Percentiles rank a stretch among this genome's conserved stretches.
Conservation (phyloP, 2,329 filamentous ascomycete species). For the Chrysosphaeria jannelii region DNA sequence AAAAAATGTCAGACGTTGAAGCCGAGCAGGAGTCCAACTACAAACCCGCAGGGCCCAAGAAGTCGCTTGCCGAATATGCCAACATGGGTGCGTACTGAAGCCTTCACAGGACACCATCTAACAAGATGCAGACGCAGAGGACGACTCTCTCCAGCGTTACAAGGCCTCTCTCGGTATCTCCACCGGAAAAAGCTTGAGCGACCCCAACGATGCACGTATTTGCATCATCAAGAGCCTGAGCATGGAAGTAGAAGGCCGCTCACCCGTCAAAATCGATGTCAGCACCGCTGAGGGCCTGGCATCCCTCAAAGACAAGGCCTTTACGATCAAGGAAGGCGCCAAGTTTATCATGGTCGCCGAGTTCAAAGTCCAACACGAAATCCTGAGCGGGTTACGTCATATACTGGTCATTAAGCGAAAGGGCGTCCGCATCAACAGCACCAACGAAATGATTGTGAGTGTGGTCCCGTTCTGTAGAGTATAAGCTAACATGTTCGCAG, state of each 20-base stretch:
- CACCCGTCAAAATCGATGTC: conserved; percentile 72
- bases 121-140: conserved; percentile 26
- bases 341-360: conserved; percentile 82
- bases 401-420: conserved; percentile 80
- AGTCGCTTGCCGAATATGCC: no score
- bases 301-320: conserved; percentile 67
- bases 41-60: no score
- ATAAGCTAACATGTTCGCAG: no score
- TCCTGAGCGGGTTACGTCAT: conserved; percentile 84
- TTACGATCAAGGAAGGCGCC: conserved; percentile 88
- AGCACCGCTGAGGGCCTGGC: conserved; percentile 40
- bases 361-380: conserved; percentile 92
- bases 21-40: no score
- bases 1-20: no score
- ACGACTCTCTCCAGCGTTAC: conserved; percentile 91
- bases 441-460: conserved; percentile 98
- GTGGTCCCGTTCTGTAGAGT: no score
- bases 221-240: conserved; percentile 83
- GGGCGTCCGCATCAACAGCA: conserved; percentile 65
- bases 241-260: conserved; percentile 56
- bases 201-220: conserved; percentile 57
- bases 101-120: neutral
- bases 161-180: conserved; percentile 83
- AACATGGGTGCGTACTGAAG: no score
- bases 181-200: conserved; percentile 38